A percentile compares a stretch with the other conserved stretches of the same genome.
Evolutionary conservation across 495 filamentous ascomycete genomes (phyloP).

Genomic region (Coniosporium apollinis): DNA sequence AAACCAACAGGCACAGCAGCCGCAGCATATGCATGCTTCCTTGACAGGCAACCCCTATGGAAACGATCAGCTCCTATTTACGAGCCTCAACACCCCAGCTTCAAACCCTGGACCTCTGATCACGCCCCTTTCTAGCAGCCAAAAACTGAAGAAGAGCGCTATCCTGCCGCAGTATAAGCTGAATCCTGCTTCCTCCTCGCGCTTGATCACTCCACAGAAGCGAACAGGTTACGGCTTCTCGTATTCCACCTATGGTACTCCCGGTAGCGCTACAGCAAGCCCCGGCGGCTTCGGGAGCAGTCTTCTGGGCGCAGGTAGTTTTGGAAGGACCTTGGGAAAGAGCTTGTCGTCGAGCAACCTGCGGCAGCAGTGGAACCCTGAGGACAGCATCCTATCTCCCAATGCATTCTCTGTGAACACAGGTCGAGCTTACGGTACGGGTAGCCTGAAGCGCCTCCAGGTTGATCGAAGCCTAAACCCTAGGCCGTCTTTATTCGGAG

Average conservation of each 20-base stretch:
- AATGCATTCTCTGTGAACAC: conserved; percentile 65
- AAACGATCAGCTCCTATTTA: conserved; percentile 56
- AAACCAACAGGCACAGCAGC: conserved; percentile 27
- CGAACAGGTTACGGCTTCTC: conserved; percentile 62
- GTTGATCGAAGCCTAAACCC: conserved; percentile 79
- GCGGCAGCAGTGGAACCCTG: conserved; percentile 40
- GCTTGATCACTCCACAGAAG: conserved; percentile 67
- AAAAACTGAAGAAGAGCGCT: conserved; percentile 56
- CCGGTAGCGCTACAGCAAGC: conserved; percentile 48
- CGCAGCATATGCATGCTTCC: conserved; percentile 46
- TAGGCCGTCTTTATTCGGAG: conserved; percentile 56
- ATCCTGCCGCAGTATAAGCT: conserved; percentile 78
- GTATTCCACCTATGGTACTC: conserved; percentile 76
- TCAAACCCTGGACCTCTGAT: conserved; percentile 67
- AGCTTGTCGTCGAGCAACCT: conserved; percentile 54
- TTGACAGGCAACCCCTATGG: conserved; percentile 74
- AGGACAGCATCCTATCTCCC: conserved; percentile 72
- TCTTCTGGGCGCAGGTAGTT: conserved; percentile 43
- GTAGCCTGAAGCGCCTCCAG: conserved; percentile 70
- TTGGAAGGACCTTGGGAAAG: conserved; percentile 38
- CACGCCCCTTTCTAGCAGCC: conserved; percentile 60
- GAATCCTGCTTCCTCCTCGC: conserved; percentile 59
- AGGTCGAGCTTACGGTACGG: conserved; percentile 24
- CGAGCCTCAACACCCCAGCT: conserved; percentile 43
- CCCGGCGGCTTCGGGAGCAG: conserved; percentile 51